Conservation (phyloP, 306 rosid genomes). For the Rosa multiflora region DNA sequence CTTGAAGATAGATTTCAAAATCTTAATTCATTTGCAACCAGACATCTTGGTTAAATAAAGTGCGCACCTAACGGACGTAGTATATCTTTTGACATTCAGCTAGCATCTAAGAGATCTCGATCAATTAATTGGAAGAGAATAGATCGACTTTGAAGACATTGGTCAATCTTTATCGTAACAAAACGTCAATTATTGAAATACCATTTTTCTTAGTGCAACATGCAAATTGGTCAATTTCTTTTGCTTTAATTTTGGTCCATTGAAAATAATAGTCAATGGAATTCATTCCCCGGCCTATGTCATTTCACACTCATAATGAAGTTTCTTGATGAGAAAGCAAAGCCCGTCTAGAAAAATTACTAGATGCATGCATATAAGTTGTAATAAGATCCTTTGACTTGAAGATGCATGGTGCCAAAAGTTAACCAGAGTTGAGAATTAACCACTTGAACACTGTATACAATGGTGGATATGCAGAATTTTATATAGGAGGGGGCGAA, state of each 20-base stretch:
- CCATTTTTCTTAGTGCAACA: no score
- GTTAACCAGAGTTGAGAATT: not conserved
- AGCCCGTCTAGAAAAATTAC: not conserved
- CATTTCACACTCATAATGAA: not conserved
- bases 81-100: not conserved
- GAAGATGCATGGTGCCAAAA: not conserved
- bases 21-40: no score
- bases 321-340: slow-evolving; percentile 12
- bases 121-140: not conserved
- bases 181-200: no score
- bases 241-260: not conserved
- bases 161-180: not conserved
- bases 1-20: no score
- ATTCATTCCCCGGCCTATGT: not conserved
- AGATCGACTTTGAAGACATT: no score
- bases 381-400: not conserved
- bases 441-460: not conserved
- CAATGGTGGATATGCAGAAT: no score
- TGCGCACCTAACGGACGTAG: not conserved
- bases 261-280: not conserved
- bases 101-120: not conserved
- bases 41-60: no score
- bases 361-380: not conserved
- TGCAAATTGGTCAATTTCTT: not conserved
- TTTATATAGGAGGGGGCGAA: no score